A percentile compares a stretch with the other conserved stretches of the same genome.
phyloP scores from a whole-genome alignment of 2,329 filamentous ascomycete species.

The Rhynchosporium graminicola region DNA sequence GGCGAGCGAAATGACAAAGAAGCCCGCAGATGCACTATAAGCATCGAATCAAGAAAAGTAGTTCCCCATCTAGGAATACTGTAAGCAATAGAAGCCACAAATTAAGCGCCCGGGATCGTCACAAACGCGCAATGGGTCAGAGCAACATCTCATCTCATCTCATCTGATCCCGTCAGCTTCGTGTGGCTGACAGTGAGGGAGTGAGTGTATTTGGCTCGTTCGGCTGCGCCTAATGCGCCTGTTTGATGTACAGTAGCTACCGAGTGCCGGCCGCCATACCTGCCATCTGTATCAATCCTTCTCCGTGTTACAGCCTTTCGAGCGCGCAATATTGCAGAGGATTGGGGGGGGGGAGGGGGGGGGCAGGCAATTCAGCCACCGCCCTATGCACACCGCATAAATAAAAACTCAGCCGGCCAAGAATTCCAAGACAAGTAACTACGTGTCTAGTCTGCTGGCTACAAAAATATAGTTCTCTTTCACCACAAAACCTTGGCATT shows the following conservation, averaged over 20 bases:
- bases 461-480: no score
- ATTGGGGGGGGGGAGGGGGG: not conserved
- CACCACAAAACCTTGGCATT: no score
- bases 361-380: no score
- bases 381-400: no score
- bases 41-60: not conserved
- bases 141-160: not conserved
- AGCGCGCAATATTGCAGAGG: no score
- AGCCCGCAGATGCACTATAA: not conserved
- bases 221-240: constrained; percentile 8
- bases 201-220: not conserved
- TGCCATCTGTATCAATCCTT: not conserved
- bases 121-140: not conserved
- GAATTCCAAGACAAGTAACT: no score
- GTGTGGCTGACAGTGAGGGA: not conserved
- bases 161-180: not conserved
- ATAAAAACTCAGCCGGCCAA: no score
- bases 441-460: no score
- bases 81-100: constrained; percentile 2
- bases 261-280: not conserved
- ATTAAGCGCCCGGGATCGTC: constrained; percentile 1
- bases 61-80: not conserved
- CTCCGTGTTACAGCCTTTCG: no score
- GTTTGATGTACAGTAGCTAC: not conserved
- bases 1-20: not conserved